Base-by-base conservation (phyloP, 1,139 yeast genomes). In the Candida sp. region DNA sequence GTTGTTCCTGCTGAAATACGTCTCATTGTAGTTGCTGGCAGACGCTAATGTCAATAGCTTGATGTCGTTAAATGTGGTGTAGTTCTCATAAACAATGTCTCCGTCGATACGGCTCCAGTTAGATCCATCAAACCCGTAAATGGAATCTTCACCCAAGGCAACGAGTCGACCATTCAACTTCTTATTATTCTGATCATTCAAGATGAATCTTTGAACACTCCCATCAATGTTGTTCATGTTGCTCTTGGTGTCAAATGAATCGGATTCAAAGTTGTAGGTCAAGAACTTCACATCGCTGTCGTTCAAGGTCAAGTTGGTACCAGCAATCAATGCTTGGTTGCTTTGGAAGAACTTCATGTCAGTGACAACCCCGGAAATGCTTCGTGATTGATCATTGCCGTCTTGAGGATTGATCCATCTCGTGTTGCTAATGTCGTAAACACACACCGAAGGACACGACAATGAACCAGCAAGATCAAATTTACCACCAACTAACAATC, bases 401-500 rank as follows among this genome's bases (percentile, higher is more conserved):
- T 75, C 69, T 42, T 78, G 73, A 2, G 83, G 83, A 48, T 62
- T 70, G 41, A 70, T 73, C 94, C 90, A 87, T 44, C 82, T 74
- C 4, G 80, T 78, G 41, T 74, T 73, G 3, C 69, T 66, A 51
- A 87, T 67, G 58, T 88, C 88, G 64, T 84, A 91, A 42, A 88
- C 71, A 64, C 97, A 90, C 46, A 91, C 68, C 2, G 85, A 81
- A 2, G 74, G 68, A 69, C 97, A 91, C 43, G 74, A 70, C 54
- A 81, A 69, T 7, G 85, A 74, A 0, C 89, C 86, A 3, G 88
- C 87, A 35, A 74, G 67, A 31, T 77, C 78, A 61, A 90, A 90
- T 44, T 83, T 75, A 23, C 99, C 99, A 46, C 90, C 97, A 8
- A 90, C 88, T 38, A 91, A 73, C 22, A 92, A 66, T 26, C 79